These are phyloP conservation scores for Staphylotrichum longicolle DNA, from an alignment of 495 filamentous ascomycete genomes.

Conservation along the genomic window DNA sequence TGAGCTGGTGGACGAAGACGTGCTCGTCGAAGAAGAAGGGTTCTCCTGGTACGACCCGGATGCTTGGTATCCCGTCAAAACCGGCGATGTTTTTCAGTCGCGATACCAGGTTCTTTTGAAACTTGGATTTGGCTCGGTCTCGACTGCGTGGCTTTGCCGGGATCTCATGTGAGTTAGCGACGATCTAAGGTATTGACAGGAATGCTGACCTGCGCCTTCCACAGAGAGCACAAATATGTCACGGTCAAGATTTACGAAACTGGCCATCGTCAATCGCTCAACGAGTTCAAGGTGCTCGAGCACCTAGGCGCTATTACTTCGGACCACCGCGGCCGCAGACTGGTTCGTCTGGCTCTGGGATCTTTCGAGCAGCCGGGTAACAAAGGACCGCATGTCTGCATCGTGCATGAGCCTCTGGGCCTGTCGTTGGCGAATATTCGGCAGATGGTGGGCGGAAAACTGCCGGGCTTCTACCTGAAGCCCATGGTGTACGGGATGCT, in stretches of 20 bases:
- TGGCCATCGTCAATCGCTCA: not conserved
- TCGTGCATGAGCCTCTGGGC: constrained; percentile 2
- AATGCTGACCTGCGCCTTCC: not conserved
- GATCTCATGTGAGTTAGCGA: not conserved
- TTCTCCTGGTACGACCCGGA: not conserved
- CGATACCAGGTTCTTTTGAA: not conserved
- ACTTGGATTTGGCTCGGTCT: not conserved
- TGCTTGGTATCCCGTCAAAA: not conserved
- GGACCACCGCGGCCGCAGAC: not conserved
- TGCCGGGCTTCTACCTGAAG: not conserved
- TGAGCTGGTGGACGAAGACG: not conserved
- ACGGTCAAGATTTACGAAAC: not conserved
- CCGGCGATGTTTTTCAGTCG: not conserved
- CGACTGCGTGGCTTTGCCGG: constrained; percentile 1
- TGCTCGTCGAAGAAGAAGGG: not conserved
- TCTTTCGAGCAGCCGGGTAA: not conserved
- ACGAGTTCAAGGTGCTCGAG: not conserved
- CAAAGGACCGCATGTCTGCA: not conserved
- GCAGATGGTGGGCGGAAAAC: not conserved
- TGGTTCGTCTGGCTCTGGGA: constrained; percentile 1
- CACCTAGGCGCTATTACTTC: not conserved
- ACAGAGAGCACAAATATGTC: constrained; percentile 4
- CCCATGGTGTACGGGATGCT: not conserved
- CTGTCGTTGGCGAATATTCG: not conserved
- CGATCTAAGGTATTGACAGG: no score